phyloP scores from a whole-genome alignment of 306 rosid genomes.

The Castanospermum australe region DNA sequence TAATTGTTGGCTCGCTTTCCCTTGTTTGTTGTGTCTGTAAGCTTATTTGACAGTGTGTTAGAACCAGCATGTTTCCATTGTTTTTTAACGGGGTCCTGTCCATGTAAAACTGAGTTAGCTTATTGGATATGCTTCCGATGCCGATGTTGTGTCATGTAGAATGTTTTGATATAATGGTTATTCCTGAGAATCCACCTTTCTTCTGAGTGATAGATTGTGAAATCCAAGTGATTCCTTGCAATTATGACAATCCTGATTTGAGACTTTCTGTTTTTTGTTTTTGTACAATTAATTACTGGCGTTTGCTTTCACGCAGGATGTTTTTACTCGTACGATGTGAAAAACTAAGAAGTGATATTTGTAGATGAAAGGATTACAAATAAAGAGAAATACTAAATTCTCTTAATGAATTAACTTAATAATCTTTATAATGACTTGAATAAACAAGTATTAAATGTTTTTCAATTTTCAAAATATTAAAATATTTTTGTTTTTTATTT shows the following conservation, averaged over 20 bases:
- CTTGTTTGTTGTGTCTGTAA: slow-evolving; percentile 51
- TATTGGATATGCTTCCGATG: slow-evolving; percentile 42
- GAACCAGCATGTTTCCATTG: slow-evolving; percentile 30
- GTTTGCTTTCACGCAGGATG: no score
- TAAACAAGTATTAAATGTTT: no score
- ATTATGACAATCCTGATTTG: neutral
- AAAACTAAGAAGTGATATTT: no score
- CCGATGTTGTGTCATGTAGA: slow-evolving; percentile 41
- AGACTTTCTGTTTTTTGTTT: neutral
- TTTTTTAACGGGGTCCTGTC: slow-evolving; percentile 17
- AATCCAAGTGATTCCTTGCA: slow-evolving; percentile 15
- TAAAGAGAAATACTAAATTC: no score
- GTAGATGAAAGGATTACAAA: neutral
- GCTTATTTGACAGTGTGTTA: slow-evolving; percentile 24
- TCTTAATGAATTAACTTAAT: no score
- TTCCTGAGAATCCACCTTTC: slow-evolving; percentile 32
- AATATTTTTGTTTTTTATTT: no score
- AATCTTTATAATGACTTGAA: no score
- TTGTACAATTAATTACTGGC: neutral
- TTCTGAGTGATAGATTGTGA: slow-evolving; percentile 45
- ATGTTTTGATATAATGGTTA: slow-evolving; percentile 51
- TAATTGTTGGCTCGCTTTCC: neutral
- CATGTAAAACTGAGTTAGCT: slow-evolving; percentile 40
- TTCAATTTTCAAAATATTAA: no score
- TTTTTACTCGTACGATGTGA: no score